Base-by-base conservation (phyloP, 768 basidiomycete species). In the Tubosaeta sp. region DNA sequence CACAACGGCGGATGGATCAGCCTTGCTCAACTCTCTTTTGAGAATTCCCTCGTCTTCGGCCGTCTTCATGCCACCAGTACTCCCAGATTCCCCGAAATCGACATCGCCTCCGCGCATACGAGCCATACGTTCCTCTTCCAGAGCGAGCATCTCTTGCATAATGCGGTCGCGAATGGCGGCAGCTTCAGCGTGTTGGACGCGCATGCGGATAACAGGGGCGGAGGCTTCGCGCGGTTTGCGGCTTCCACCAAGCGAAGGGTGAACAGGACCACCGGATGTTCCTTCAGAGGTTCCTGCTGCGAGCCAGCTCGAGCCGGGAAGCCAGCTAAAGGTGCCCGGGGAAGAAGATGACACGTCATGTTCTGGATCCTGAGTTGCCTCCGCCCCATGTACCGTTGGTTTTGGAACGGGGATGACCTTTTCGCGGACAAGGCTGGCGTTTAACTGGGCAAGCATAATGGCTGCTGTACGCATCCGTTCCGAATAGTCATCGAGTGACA, bases 401-500 rank as follows among this genome's bases (percentile, higher is more conserved):
- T 46, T 63, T 21, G 61, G 47, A 34, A 54, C 48, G 36, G 56
- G 48, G 1, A 68, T 70, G 4, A 73, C 60, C 22, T 76, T 68
- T 59, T 87, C 86, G 55, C 81, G 78, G 27, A 79, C 72, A 45
- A 87, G 75, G 60, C 78, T 90, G 1, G 92, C 86, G 60, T 94
- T 96, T 43, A 99, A 78, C 69, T 99, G 96, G 1, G 96, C 86
- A 25, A 99, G 84, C 96, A 99, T 97, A 55, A 98, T 86, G 10
- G 96, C 96, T 10, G 96, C 96, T 10, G 94, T 96, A 8, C 92
- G 84, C 96, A 99, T 99, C 45, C 96, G 83, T 58, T 97, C 93
- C 1, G 95, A 95, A 71, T 99, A 99, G 59, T 99, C 95, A 59
- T 99, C 95, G 21, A 99, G 74, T 1, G 94, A 92, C 13, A 98